A percentile compares a stretch with the other conserved stretches of the same genome.
These are phyloP conservation scores for Claviceps sp. DNA, from an alignment of 2,329 filamentous ascomycete species.

Conservation along the genomic window DNA sequence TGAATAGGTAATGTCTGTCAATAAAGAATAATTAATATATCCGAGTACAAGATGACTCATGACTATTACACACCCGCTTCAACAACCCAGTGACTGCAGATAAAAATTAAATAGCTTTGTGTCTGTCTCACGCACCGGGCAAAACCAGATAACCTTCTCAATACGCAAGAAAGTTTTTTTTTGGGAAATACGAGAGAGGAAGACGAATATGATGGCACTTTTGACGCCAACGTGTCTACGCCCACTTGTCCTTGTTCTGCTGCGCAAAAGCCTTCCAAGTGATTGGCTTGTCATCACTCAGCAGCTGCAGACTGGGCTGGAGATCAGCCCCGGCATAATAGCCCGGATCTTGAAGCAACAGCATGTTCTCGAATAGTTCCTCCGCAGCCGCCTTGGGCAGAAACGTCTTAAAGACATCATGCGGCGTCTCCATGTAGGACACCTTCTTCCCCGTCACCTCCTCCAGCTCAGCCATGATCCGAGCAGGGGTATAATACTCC, in stretches of 20 bases:
- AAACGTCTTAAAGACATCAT: conserved; percentile 23
- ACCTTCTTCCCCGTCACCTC: conserved; percentile 21
- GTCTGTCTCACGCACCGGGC: too few species aligned
- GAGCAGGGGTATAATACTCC: conserved; percentile 21
- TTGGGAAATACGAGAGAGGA: not conserved
- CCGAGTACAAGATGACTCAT: too few species aligned
- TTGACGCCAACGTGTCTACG: not conserved
- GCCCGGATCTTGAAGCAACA: conserved; percentile 26
- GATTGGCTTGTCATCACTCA: conserved; percentile 22
- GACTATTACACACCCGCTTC: too few species aligned
- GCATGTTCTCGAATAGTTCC: conserved; percentile 29
- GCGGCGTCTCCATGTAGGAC: conserved; percentile 16
- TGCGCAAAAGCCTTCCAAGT: conserved; percentile 25
- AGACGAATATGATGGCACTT: not conserved
- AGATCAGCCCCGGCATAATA: conserved; percentile 25
- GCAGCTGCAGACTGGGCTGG: conserved; percentile 17
- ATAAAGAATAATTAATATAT: too few species aligned
- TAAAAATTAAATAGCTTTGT: too few species aligned
- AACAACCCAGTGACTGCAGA: too few species aligned
- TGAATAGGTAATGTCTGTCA: too few species aligned
- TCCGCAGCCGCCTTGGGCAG: conserved; percentile 15
- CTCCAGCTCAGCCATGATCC: conserved; percentile 21
- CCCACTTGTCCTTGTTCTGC: conserved; percentile 18
- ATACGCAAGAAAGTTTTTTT: too few species aligned
- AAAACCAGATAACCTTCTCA: too few species aligned